Evolutionary conservation across 2,329 filamentous ascomycete species (phyloP).

Genomic region (Penicillium sp.): DNA sequence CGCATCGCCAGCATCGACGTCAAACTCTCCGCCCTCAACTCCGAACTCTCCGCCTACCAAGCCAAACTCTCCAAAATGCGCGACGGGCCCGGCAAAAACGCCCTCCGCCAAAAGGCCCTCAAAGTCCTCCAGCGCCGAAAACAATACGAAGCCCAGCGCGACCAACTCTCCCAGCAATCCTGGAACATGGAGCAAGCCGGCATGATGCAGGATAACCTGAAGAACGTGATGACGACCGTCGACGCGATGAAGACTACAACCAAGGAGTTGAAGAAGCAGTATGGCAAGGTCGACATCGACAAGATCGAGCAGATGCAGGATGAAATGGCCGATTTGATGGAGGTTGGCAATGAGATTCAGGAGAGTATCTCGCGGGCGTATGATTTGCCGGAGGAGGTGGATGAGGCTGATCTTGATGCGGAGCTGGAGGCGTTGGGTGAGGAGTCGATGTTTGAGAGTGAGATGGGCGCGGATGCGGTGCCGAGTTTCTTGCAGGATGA

Average conservation of each 20-base stretch:
- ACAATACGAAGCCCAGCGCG: conserved; percentile 89
- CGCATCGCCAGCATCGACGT: conserved; percentile 87
- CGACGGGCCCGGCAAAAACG: conserved; percentile 89
- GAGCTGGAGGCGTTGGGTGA: conserved; percentile 93
- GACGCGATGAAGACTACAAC: conserved; percentile 97
- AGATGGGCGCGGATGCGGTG: conserved; percentile 62
- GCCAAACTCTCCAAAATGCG: conserved; percentile 87
- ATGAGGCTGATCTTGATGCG: conserved; percentile 93
- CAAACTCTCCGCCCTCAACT: conserved; percentile 88
- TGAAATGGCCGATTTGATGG: conserved; percentile 97
- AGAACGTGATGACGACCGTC: conserved; percentile 97
- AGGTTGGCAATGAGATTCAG: conserved; percentile 97
- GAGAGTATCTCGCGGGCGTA: conserved; percentile 89
- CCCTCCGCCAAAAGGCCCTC: conserved; percentile 90
- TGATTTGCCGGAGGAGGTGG: conserved; percentile 94
- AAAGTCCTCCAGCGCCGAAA: conserved; percentile 92
- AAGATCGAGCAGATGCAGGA: conserved; percentile 98
- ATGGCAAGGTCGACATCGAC: conserved; percentile 95
- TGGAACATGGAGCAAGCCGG: conserved; percentile 99
- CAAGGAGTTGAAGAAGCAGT: conserved; percentile 88
- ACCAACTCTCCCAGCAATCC: conserved; percentile 89
- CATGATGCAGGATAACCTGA: conserved; percentile 98
- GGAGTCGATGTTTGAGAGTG: conserved; percentile 84
- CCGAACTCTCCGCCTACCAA: conserved; percentile 86
- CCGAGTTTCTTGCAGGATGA: conserved; percentile 91